phyloP scores from a whole-genome alignment of 305 asterid species.

The Stenogyne calaminthoides region DNA sequence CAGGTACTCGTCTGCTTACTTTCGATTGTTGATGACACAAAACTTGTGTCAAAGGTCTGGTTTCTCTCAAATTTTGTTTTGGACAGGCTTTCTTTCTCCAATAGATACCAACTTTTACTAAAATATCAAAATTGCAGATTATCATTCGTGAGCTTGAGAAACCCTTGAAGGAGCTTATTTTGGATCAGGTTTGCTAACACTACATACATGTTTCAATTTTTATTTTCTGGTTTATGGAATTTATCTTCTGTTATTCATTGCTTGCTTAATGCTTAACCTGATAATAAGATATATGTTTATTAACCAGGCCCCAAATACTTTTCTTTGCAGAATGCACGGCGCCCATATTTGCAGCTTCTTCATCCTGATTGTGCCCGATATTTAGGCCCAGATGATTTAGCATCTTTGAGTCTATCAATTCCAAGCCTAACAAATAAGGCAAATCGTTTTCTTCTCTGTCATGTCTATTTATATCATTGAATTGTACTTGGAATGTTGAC shows the following conservation, averaged over 20 bases:
- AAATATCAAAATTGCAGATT: conserved; percentile 42
- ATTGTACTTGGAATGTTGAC: conserved; percentile 23
- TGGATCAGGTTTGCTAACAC: conserved; percentile 67
- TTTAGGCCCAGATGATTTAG: conserved; percentile 69
- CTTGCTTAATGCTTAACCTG: background rate
- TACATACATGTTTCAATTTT: background rate
- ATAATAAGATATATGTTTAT: background rate
- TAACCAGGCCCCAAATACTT: background rate
- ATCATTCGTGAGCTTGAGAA: conserved; percentile 72
- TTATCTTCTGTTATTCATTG: background rate
- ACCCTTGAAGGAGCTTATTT: conserved; percentile 63
- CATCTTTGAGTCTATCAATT: conserved; percentile 57
- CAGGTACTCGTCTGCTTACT: conserved; percentile 85
- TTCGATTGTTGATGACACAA: conserved; percentile 93
- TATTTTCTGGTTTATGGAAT: background rate
- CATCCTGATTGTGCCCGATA: conserved; percentile 85
- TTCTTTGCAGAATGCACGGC: conserved; percentile 67
- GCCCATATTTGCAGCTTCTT: conserved; percentile 84
- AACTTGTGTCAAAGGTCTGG: conserved; percentile 83
- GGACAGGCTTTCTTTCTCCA: background rate
- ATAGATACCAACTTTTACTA: conserved; percentile 24
- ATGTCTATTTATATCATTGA: background rate
- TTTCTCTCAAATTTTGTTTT: conserved; percentile 25
- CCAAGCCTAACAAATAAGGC: conserved; percentile 71
- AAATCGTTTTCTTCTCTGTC: conserved; percentile 7